Percentiles rank a stretch among this genome's conserved stretches.
These are phyloP conservation scores for Neurospora terricola DNA, from an alignment of 495 filamentous ascomycete species.

Conservation along the genomic window DNA sequence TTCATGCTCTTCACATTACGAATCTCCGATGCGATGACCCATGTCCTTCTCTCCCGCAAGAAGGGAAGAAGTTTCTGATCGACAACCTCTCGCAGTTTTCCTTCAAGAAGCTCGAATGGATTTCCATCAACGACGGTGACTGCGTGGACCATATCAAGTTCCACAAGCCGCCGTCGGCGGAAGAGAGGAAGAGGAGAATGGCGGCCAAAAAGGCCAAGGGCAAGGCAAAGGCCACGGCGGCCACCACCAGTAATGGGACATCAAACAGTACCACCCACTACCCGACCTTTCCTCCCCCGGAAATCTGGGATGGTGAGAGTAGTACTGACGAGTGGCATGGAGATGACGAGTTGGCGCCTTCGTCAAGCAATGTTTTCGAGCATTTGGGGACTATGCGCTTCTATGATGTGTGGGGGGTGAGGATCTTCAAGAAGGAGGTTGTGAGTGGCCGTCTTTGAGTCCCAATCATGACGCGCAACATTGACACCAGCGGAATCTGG, in stretches of 20 bases:
- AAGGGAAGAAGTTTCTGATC: constrained; percentile 41
- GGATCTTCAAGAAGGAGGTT: constrained; percentile 44
- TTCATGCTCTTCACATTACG: constrained; percentile 45
- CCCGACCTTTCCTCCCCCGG: constrained; percentile 10
- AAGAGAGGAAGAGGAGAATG: background rate
- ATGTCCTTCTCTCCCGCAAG: constrained; percentile 35
- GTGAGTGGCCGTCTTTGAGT: constrained; percentile 24
- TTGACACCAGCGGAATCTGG: background rate
- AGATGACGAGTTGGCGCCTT: constrained; percentile 10
- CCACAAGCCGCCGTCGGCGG: constrained; percentile 13
- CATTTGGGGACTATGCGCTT: constrained; percentile 30
- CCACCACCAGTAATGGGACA: background rate
- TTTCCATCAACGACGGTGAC: constrained; percentile 38
- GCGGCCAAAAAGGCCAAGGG: constrained; percentile 8
- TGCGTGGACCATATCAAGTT: constrained; percentile 28
- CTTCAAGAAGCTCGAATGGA: constrained; percentile 40
- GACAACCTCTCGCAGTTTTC: constrained; percentile 44
- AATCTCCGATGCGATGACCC: constrained; percentile 40
- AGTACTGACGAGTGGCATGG: constrained; percentile 25
- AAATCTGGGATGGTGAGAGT: constrained; percentile 12
- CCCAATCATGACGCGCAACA: background rate
- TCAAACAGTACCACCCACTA: constrained; percentile 3
- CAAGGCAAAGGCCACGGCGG: constrained; percentile 8
- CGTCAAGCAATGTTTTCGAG: constrained; percentile 17
- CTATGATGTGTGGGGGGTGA: constrained; percentile 36